A percentile compares a stretch with the other conserved stretches of the same genome.
Evolutionary conservation across 495 filamentous ascomycete species (phyloP).

Genomic region (Clavariopsis aquatica): DNA sequence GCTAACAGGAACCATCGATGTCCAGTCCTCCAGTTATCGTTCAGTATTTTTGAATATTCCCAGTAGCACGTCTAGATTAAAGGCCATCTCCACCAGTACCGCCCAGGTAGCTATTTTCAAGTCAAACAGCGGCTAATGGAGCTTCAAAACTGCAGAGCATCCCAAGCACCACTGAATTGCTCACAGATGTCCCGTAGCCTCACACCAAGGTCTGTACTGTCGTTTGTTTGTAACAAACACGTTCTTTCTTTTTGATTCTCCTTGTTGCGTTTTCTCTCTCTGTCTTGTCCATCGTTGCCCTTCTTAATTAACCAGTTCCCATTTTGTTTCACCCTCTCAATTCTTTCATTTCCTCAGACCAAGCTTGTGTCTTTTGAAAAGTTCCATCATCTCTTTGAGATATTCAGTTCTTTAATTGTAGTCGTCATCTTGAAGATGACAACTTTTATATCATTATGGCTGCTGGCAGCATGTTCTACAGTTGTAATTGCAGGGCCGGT

Average conservation of each 20-base stretch:
- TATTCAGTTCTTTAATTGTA: conserved; percentile 28
- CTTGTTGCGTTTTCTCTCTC: conserved; percentile 13
- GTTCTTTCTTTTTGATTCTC: conserved; percentile 15
- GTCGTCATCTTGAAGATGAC: conserved; percentile 29
- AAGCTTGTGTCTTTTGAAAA: conserved; percentile 25
- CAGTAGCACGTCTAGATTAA: conserved; percentile 19
- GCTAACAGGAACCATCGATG: neutral
- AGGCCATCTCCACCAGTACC: conserved; percentile 33
- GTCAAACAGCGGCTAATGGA: conserved; percentile 40
- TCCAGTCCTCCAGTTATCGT: neutral
- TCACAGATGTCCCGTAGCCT: conserved; percentile 9
- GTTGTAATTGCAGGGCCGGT: conserved; percentile 34
- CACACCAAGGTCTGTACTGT: conserved; percentile 25
- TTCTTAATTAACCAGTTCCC: conserved; percentile 28
- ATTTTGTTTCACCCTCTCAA: conserved; percentile 12
- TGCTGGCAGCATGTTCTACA: conserved; percentile 38
- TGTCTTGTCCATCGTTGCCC: conserved; percentile 32
- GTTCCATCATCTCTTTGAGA: conserved; percentile 8
- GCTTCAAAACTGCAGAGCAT: conserved; percentile 32
- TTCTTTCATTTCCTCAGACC: conserved; percentile 13
- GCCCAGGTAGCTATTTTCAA: conserved; percentile 20
- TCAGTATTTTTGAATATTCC: conserved; percentile 8
- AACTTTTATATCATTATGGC: conserved; percentile 23
- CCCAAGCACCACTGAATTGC: conserved; percentile 6
- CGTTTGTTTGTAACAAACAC: conserved; percentile 28